phyloP scores from a whole-genome alignment of 495 filamentous ascomycete genomes.

The Aspergillus steynii region DNA sequence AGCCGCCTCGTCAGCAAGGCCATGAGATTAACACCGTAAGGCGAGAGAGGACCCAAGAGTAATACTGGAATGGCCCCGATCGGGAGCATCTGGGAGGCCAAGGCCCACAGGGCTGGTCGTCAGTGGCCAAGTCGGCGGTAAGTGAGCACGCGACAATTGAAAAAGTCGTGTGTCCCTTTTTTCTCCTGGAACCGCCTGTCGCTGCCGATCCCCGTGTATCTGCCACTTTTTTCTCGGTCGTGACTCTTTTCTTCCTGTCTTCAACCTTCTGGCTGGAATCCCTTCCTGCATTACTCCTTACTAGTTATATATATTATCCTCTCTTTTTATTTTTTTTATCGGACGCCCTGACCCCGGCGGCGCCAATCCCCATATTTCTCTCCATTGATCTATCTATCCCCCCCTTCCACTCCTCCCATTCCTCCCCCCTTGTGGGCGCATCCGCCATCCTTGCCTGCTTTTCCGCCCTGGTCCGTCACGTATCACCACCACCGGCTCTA shows the following conservation, averaged over 20 bases:
- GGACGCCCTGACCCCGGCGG: background rate
- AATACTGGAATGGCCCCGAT: background rate
- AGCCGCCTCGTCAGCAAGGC: no score
- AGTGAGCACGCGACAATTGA: conserved; percentile 14
- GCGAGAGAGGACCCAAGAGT: background rate
- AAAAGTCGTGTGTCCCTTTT: background rate
- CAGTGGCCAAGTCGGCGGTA: conserved; percentile 5
- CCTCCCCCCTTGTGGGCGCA: background rate
- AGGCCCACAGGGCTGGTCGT: conserved; percentile 10
- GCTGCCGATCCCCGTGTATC: conserved; percentile 6
- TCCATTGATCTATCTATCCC: background rate
- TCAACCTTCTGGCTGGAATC: no score
- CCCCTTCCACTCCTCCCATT: background rate
- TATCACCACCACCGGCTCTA: conserved; percentile 1
- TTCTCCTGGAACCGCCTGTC: conserved; percentile 1
- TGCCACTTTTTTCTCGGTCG: background rate
- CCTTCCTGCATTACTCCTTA: no score
- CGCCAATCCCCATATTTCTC: background rate
- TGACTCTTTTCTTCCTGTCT: background rate
- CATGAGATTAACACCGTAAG: no score
- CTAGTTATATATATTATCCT: background rate
- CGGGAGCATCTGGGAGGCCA: background rate
- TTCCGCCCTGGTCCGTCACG: conserved; percentile 1
- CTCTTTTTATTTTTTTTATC: background rate
- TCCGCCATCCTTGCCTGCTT: background rate